These are phyloP conservation scores for Vigna unguiculata DNA, from an alignment of 306 rosid genomes.

Conservation along the genomic window DNA sequence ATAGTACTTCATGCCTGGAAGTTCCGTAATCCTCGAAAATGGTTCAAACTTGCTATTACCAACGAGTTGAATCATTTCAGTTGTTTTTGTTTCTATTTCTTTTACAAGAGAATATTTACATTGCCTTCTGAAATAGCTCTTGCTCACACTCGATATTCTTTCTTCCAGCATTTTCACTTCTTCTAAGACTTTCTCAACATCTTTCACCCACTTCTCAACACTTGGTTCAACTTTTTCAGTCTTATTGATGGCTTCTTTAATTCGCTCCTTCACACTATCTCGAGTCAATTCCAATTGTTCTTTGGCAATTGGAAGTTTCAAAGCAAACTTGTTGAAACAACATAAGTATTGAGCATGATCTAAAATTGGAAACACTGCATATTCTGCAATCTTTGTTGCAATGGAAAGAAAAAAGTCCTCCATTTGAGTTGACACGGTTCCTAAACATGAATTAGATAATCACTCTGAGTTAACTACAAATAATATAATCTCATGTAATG, in stretches of 20 bases:
- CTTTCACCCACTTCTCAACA: not conserved
- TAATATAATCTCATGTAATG: too few relatives aligned
- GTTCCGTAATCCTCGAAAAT: not conserved
- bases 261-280: not conserved
- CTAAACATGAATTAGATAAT: not conserved
- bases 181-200: not conserved
- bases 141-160: not conserved
- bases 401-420: not conserved
- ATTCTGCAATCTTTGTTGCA: not conserved
- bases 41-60: not conserved
- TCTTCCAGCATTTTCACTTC: not conserved
- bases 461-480: too few relatives aligned
- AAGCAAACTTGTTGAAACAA: not conserved
- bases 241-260: not conserved
- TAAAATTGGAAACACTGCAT: not conserved
- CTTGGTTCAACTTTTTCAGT: not conserved
- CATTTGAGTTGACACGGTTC: not conserved
- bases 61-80: not conserved
- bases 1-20: not conserved
- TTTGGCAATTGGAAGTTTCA: not conserved
- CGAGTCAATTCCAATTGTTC: not conserved
- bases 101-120: not conserved
- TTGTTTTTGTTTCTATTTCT: not conserved
- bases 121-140: not conserved
- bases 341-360: not conserved